Evolutionary conservation across 768 basidiomycete species (phyloP), one percentile per base, ranked within the genome.

Genomic region (Solioccasus polychromus): DNA sequence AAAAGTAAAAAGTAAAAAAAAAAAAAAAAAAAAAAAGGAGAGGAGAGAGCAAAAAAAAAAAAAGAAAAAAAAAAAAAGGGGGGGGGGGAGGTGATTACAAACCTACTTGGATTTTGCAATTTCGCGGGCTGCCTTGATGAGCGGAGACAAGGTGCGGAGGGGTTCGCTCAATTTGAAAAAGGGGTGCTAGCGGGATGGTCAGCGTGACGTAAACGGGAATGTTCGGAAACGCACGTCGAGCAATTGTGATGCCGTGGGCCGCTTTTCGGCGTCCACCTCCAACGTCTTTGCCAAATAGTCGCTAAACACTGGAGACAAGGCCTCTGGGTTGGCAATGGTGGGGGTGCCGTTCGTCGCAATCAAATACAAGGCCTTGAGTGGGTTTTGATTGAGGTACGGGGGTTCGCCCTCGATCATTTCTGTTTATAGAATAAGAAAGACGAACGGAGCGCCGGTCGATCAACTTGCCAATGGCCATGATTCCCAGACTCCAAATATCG

Each of bases 381-480:
- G 93, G 68, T 95, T 95, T 72, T 96, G 93, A 63, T 94, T 94
- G 28, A 95, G 77, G 59, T 96, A 96, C 19, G 93, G 93, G 0
- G 93, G 93, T 66, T 96, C 94, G 44, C 93, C 94, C 69, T 97
- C 93, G 57, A 97, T 94, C 93, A 97, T 96, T 71, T 96, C 92
- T 92, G 48, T 15, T 38, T 12, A 45, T 5, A 22, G 24, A 44
- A 34, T 52, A 32, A 58, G 52, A 38, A 28, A 35, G 25, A 4
- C 19, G 39, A 26, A 26, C 29, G 35, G 42, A 36, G 45, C 32
- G 30, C 22, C 19, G 26, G 24, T 23, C 15, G 25, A 14, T 32
- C 23, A 29, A 71, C 73, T 64, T 66, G 87, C 92, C 93, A 54
- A 96, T 89, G 35, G 93, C 88, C 81, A 95, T 96, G 73, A 97